These are phyloP conservation scores for Podosphaera fusca DNA, from an alignment of 2,329 filamentous ascomycete species.

Conservation along the genomic window DNA sequence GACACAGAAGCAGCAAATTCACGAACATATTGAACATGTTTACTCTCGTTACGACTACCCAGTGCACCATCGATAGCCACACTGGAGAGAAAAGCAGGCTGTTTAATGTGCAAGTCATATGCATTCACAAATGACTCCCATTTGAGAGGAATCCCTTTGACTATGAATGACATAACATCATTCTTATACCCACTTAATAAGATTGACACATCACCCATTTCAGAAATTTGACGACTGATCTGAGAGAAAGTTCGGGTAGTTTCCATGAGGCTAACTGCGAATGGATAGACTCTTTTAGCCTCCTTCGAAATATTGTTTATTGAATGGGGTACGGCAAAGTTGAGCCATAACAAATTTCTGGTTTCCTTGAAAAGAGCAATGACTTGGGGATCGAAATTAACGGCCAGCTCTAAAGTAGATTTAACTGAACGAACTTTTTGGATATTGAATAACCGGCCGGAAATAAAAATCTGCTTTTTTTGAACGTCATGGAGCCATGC, in stretches of 20 bases:
- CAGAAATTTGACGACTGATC: conserved; percentile 59
- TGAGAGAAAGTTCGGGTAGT: conserved; percentile 86
- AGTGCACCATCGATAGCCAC: conserved; percentile 34
- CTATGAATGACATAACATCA: conserved; percentile 62
- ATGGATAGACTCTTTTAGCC: conserved; percentile 95
- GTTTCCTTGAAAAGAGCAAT: conserved; percentile 98
- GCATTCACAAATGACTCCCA: conserved; percentile 98
- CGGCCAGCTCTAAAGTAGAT: conserved; percentile 64
- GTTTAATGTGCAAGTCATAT: conserved; percentile 70
- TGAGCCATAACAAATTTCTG: conserved; percentile 83
- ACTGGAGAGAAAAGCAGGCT: conserved; percentile 31
- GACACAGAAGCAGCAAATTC: conserved; percentile 79
- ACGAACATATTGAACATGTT: conserved; percentile 88
- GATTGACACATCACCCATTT: conserved; percentile 71
- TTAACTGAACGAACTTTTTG: conserved; percentile 72
- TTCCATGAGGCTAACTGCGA: conserved; percentile 95
- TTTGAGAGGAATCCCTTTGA: conserved; percentile 68
- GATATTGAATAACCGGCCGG: conserved; percentile 79
- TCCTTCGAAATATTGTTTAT: conserved; percentile 95
- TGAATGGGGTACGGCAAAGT: conserved; percentile 78
- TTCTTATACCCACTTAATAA: conserved; percentile 80
- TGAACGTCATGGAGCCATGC: conserved; percentile 86
- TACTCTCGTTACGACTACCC: conserved; percentile 49
- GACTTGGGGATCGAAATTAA: conserved; percentile 94
- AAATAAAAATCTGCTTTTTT: conserved; percentile 70